Evolutionary conservation across 345 rosid genomes (phyloP).

Genomic region (Boechera stricta): DNA sequence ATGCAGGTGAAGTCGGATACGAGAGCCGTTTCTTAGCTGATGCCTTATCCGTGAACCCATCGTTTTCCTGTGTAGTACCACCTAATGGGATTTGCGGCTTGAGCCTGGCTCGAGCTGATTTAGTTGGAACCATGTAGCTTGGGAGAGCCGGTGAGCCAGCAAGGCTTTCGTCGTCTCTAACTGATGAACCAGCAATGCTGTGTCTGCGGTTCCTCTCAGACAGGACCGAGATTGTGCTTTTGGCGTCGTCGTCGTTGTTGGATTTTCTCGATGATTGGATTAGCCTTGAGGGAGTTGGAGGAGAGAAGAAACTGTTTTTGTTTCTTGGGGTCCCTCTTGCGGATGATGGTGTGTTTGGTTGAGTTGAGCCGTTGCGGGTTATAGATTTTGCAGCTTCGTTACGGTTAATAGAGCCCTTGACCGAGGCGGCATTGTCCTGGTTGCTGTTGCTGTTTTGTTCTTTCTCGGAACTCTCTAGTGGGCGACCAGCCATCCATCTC

Average conservation of each 20-base stretch:
- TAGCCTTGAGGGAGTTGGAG: conserved; percentile 67
- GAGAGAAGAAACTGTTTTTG: conserved; percentile 55
- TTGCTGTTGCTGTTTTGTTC: conserved; percentile 46
- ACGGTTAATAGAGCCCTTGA: conserved; percentile 51
- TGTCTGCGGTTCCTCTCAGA: conserved; percentile 71
- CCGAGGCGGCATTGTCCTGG: conserved; percentile 54
- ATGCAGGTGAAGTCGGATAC: conserved; percentile 75
- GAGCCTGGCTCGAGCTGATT: conserved; percentile 86
- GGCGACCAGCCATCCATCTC: conserved; percentile 95
- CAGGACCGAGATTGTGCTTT: conserved; percentile 69
- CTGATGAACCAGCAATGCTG: conserved; percentile 64
- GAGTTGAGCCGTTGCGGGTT: conserved; percentile 67
- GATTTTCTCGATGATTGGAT: conserved; percentile 59
- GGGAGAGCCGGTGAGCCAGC: conserved; percentile 66
- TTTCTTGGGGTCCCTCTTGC: conserved; percentile 63
- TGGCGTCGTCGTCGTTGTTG: conserved; percentile 75
- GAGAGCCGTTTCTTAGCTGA: conserved; percentile 81
- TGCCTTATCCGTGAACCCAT: conserved; percentile 62
- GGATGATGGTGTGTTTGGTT: conserved; percentile 58
- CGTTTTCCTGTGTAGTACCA: conserved; percentile 50
- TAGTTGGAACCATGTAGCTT: conserved; percentile 90
- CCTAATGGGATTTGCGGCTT: conserved; percentile 61
- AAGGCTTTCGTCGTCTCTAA: conserved; percentile 81
- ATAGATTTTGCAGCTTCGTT: conserved; percentile 69
- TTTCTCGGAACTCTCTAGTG: conserved; percentile 77